Evolutionary conservation across 306 rosid species (phyloP).

Genomic region (Dalbergia cochinchinensis): DNA sequence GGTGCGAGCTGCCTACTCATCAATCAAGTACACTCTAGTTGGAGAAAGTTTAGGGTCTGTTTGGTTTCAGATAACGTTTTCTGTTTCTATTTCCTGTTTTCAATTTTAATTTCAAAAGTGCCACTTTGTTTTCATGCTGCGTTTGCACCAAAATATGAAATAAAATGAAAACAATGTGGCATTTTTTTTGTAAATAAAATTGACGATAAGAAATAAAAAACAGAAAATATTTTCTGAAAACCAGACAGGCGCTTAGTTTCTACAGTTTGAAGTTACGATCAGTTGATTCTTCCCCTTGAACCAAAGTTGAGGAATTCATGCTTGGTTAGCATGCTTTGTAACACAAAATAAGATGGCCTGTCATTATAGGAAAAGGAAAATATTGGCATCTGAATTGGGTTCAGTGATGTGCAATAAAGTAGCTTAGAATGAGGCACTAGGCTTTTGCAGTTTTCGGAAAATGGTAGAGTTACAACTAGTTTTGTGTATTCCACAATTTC

Average conservation of each 20-base stretch:
- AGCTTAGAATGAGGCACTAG: conserved; percentile 60
- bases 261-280: conserved; percentile 19
- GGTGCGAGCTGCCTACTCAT: conserved; percentile 34
- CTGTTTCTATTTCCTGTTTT: no score
- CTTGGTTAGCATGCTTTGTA: conserved; percentile 55
- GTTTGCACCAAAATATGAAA: no score
- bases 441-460: conserved; percentile 50
- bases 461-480: conserved; percentile 57
- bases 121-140: no score
- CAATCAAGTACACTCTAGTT: conserved; percentile 42
- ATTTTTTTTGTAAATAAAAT: no score
- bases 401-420: conserved; percentile 57
- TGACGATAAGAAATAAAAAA: no score
- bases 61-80: no score
- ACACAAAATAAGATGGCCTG: conserved; percentile 52
- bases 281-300: conserved; percentile 53
- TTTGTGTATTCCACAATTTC: conserved; percentile 60
- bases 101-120: no score
- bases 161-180: no score
- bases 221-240: no score
- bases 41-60: conserved; percentile 30
- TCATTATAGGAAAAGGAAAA: conserved; percentile 51
- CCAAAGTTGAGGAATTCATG: conserved; percentile 53
- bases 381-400: conserved; percentile 48
- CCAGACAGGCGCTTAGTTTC: no score